A percentile compares a stretch with the other conserved stretches of the same genome.
These are phyloP conservation scores for Ceratobasidium sp. DNA, from an alignment of 1,284 basidiomycete species.

Conservation along the genomic window DNA sequence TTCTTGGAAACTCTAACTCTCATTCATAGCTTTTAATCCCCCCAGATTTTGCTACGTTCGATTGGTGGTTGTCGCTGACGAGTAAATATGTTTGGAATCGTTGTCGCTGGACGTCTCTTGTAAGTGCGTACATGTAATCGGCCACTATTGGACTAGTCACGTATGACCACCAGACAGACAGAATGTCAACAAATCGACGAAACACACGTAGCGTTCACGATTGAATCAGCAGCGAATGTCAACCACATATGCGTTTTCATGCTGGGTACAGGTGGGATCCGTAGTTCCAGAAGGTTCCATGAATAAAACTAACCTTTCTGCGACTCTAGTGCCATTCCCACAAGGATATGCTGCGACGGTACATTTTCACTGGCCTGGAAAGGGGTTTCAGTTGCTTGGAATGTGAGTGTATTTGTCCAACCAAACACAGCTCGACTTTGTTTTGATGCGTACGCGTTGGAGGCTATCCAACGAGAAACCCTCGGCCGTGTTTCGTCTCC, in stretches of 20 bases:
- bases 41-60: too few relatives aligned
- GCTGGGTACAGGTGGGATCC: slow-evolving; percentile 71
- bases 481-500: slow-evolving; percentile 87
- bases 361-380: slow-evolving; percentile 88
- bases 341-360: slow-evolving; percentile 89
- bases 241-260: slow-evolving; percentile 92
- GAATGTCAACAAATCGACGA: slow-evolving; percentile 80
- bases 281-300: not conserved
- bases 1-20: too few relatives aligned
- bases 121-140: slow-evolving; percentile 31
- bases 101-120: slow-evolving; percentile 43
- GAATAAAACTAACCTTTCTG: slow-evolving; percentile 9
- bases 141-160: not conserved
- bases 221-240: slow-evolving; percentile 76
- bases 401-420: slow-evolving; percentile 62
- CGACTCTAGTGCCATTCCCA: slow-evolving; percentile 75
- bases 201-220: slow-evolving; percentile 83
- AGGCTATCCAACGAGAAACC: slow-evolving; percentile 92
- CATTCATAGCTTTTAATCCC: too few relatives aligned
- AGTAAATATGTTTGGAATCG: slow-evolving; percentile 44
- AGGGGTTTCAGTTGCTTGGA: slow-evolving; percentile 86
- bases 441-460: slow-evolving; percentile 15
- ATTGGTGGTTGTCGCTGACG: too few relatives aligned
- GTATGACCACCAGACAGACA: slow-evolving; percentile 56
- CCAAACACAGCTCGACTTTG: not conserved